phyloP scores from a whole-genome alignment of 2,329 filamentous ascomycete genomes.

The Raffaelea deltoideospora region DNA sequence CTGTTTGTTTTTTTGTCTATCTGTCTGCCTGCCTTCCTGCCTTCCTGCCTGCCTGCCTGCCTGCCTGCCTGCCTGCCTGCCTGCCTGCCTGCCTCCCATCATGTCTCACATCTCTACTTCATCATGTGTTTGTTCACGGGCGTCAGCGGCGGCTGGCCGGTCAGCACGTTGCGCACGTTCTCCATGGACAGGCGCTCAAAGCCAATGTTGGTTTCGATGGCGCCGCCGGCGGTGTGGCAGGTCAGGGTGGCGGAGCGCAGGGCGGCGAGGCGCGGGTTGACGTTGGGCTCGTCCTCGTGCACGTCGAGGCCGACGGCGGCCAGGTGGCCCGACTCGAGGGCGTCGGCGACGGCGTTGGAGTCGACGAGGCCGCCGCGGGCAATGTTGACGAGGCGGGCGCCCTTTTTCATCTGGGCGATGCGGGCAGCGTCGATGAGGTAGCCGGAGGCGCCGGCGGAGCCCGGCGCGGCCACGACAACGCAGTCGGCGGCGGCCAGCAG shows the following conservation, averaged over 20 bases:
- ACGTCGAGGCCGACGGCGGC: conserved; percentile 34
- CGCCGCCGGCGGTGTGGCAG: conserved; percentile 39
- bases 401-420: conserved; percentile 31
- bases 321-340: conserved; percentile 28
- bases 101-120: too few species aligned
- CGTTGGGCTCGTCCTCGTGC: conserved; percentile 30
- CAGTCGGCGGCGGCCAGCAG: conserved; percentile 32
- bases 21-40: too few species aligned
- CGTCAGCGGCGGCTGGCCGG: conserved; percentile 26
- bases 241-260: conserved; percentile 26
- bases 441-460: conserved; percentile 25
- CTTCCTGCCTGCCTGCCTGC: too few species aligned
- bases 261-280: conserved; percentile 18
- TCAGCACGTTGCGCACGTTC: conserved; percentile 33
- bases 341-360: conserved; percentile 28
- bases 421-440: conserved; percentile 23
- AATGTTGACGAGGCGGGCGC: conserved; percentile 37
- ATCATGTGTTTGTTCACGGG: conserved; percentile 38
- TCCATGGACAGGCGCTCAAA: conserved; percentile 39
- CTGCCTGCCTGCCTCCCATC: too few species aligned
- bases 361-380: conserved; percentile 35
- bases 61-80: too few species aligned
- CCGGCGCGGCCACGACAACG: conserved; percentile 34
- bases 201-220: conserved; percentile 35
- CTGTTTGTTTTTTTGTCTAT: too few species aligned